A percentile compares a stretch with the other conserved stretches of the same genome.
These are phyloP conservation scores for Starmerella cellae DNA, from an alignment of 805 yeast genomes.

Conservation along the genomic window DNA sequence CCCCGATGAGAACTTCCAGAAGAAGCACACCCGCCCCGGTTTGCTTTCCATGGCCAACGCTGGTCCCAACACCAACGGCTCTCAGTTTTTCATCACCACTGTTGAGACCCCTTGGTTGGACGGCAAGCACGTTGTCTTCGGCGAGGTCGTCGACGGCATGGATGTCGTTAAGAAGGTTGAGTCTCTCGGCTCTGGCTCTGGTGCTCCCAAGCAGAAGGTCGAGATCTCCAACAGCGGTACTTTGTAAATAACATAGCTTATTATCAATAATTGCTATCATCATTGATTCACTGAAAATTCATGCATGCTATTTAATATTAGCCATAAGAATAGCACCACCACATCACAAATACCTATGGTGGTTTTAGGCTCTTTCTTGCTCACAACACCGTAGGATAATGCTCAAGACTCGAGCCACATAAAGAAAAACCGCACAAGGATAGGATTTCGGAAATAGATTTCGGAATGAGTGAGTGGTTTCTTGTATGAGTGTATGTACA, in stretches of 20 bases:
- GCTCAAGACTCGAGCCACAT: no score
- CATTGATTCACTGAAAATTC: no score
- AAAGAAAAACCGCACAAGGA: no score
- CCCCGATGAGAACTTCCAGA: conserved; percentile 61
- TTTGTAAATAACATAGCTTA: conserved; percentile 36
- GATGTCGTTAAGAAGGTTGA: conserved; percentile 81
- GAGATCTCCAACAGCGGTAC: conserved; percentile 54
- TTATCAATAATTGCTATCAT: no score
- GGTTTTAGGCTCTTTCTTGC: no score
- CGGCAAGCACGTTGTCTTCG: conserved; percentile 90
- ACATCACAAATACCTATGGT: no score
- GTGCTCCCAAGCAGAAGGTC: conserved; percentile 52
- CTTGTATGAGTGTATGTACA: neutral
- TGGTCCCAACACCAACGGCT: conserved; percentile 96
- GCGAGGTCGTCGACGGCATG: conserved; percentile 75
- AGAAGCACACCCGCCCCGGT: conserved; percentile 69
- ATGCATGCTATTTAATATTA: no score
- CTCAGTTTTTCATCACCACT: conserved; percentile 93
- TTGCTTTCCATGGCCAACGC: conserved; percentile 94
- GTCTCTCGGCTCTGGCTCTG: conserved; percentile 53
- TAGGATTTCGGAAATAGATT: no score
- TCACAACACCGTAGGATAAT: no score
- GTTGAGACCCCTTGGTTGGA: conserved; percentile 80
- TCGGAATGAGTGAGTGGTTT: no score
- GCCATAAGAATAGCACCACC: no score